These are phyloP conservation scores for Kickxella alabastrina DNA, from an alignment of 192 early-diverging fungal species.

Conservation along the genomic window DNA sequence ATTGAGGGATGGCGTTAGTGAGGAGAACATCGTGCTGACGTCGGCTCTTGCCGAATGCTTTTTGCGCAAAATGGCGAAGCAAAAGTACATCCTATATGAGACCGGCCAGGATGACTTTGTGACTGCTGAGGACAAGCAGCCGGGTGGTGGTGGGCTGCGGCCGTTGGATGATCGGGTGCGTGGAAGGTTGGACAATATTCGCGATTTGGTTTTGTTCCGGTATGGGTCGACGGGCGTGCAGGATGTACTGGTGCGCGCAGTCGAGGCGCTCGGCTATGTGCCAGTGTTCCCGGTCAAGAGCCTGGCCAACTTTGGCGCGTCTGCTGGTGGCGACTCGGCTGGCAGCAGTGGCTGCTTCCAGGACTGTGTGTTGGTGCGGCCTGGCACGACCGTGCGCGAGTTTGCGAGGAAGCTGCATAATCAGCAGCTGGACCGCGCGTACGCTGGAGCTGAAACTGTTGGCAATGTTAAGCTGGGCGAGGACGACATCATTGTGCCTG, in stretches of 20 bases:
- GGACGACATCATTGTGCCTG: constrained; percentile 33
- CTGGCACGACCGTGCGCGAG: constrained; percentile 71
- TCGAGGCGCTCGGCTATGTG: constrained; percentile 62
- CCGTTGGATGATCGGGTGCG: constrained; percentile 55
- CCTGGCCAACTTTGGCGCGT: constrained; percentile 59
- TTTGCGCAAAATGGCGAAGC: constrained; percentile 59
- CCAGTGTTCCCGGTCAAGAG: constrained; percentile 77
- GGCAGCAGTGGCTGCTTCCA: constrained; percentile 55
- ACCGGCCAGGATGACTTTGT: constrained; percentile 58
- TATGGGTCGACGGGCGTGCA: constrained; percentile 81
- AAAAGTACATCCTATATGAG: constrained; percentile 54
- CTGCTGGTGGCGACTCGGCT: background rate
- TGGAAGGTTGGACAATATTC: constrained; percentile 58
- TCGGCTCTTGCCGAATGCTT: constrained; percentile 66
- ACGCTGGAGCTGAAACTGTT: constrained; percentile 73
- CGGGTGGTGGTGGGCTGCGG: constrained; percentile 22
- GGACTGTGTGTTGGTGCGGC: constrained; percentile 70
- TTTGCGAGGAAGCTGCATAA: constrained; percentile 66
- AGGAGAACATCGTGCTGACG: constrained; percentile 57
- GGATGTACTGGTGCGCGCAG: constrained; percentile 60
- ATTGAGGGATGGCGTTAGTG: constrained; percentile 18
- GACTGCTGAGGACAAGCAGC: constrained; percentile 51
- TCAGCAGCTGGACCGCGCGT: constrained; percentile 44
- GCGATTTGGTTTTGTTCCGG: constrained; percentile 77
- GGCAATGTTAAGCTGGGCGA: constrained; percentile 66